Evolutionary conservation across 257 asterid genomes (phyloP).

Genomic region (Fraxinus excelsior): DNA sequence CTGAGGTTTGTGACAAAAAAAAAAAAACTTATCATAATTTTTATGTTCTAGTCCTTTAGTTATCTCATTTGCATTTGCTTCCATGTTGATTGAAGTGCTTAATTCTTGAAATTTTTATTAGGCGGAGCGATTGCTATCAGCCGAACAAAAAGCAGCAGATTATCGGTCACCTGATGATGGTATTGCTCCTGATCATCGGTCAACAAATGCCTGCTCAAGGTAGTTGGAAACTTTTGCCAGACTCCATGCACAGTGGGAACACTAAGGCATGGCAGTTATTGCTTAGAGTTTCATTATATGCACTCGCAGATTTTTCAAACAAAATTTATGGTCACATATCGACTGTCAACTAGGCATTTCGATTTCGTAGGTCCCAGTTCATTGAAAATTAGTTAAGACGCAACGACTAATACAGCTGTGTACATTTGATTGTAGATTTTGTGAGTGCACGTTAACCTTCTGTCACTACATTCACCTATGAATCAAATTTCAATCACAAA

Average conservation of each 20-base stretch:
- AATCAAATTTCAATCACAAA: background rate
- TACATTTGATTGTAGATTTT: background rate
- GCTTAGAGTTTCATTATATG: background rate
- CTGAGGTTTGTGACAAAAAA: slow-evolving; percentile 66
- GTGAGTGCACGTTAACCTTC: background rate
- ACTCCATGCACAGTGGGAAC: background rate
- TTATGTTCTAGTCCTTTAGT: slow-evolving; percentile 10
- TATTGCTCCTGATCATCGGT: slow-evolving; percentile 90
- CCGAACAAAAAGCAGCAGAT: slow-evolving; percentile 93
- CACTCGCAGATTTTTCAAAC: background rate
- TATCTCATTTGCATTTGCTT: slow-evolving; percentile 13
- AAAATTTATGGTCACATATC: background rate
- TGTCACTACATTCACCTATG: background rate
- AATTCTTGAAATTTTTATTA: slow-evolving; percentile 33
- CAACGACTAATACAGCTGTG: background rate
- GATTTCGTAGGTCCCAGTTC: background rate
- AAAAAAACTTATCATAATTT: slow-evolving; percentile 15
- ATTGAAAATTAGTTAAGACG: background rate
- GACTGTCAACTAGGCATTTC: background rate
- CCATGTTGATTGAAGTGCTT: slow-evolving; percentile 7
- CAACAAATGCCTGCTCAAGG: slow-evolving; percentile 96
- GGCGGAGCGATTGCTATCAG: slow-evolving; percentile 92
- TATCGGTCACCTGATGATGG: slow-evolving; percentile 94
- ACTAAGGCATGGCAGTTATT: background rate
- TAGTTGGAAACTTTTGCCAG: slow-evolving; percentile 25